These are phyloP conservation scores for Craterostigma plantagineum DNA, from an alignment of 257 asterid species.

Conservation along the genomic window DNA sequence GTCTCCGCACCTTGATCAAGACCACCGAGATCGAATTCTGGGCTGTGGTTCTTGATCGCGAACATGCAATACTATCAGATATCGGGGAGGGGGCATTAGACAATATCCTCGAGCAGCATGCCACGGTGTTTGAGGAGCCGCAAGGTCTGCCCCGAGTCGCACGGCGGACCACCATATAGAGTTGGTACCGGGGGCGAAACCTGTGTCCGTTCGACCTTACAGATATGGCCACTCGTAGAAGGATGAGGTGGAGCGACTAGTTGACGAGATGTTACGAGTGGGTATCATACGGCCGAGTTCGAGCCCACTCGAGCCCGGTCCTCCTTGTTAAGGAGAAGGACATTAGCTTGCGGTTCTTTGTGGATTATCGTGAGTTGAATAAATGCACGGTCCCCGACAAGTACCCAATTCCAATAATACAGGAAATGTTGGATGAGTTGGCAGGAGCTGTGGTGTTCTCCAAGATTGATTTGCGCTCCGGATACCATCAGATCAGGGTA, in stretches of 20 bases:
- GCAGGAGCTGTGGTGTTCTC: neutral
- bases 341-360: no score
- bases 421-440: neutral
- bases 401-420: neutral
- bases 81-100: neutral
- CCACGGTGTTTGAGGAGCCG: neutral
- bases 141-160: neutral
- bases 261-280: neutral
- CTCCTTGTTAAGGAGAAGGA: no score
- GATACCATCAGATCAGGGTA: no score
- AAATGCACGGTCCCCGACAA: no score
- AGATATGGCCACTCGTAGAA: neutral
- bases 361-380: no score
- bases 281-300: conserved; percentile 2
- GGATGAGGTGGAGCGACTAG: conserved; percentile 2
- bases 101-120: neutral
- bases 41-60: neutral
- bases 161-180: neutral
- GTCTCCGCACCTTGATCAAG: neutral
- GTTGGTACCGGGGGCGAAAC: neutral
- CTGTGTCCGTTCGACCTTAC: conserved; percentile 1
- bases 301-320: neutral
- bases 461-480: no score
- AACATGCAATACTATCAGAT: neutral
- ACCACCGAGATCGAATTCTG: neutral